These are phyloP conservation scores for Neurospora hispaniola DNA, from an alignment of 495 filamentous ascomycete species.

Conservation along the genomic window DNA sequence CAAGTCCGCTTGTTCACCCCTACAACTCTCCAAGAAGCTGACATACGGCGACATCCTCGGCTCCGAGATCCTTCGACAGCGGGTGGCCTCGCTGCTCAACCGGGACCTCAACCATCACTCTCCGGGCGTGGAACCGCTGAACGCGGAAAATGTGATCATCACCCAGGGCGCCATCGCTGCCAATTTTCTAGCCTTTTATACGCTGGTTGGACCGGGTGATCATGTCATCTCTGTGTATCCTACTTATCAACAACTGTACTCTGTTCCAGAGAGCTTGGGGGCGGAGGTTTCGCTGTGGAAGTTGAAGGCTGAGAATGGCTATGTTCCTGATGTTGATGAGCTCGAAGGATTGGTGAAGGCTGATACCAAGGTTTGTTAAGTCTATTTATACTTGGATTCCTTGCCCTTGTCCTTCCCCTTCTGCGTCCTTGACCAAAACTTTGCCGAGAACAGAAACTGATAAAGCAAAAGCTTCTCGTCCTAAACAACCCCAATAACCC, in stretches of 20 bases:
- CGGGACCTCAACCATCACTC: not conserved
- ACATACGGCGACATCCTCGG: conserved; percentile 28
- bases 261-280: conserved; percentile 63
- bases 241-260: conserved; percentile 82
- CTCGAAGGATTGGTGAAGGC: conserved; percentile 55
- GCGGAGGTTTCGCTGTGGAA: conserved; percentile 78
- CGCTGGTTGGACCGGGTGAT: conserved; percentile 65
- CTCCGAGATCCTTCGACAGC: conserved; percentile 15
- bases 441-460: not conserved
- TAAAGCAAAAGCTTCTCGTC: conserved; percentile 21
- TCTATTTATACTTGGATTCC: not conserved
- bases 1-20: conserved; percentile 24
- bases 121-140: conserved; percentile 1
- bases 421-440: not conserved
- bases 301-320: conserved; percentile 52
- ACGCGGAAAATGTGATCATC: conserved; percentile 57
- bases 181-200: conserved; percentile 70
- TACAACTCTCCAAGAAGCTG: conserved; percentile 35
- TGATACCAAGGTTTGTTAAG: conserved; percentile 52
- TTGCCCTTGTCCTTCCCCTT: not conserved
- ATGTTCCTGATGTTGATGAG: conserved; percentile 56
- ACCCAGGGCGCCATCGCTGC: conserved; percentile 76
- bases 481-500: conserved; percentile 85
- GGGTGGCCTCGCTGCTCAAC: conserved; percentile 17
- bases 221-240: conserved; percentile 87